Conservation (phyloP, 169 alveolate genomes). For the Amoebophrya sp. region DNA sequence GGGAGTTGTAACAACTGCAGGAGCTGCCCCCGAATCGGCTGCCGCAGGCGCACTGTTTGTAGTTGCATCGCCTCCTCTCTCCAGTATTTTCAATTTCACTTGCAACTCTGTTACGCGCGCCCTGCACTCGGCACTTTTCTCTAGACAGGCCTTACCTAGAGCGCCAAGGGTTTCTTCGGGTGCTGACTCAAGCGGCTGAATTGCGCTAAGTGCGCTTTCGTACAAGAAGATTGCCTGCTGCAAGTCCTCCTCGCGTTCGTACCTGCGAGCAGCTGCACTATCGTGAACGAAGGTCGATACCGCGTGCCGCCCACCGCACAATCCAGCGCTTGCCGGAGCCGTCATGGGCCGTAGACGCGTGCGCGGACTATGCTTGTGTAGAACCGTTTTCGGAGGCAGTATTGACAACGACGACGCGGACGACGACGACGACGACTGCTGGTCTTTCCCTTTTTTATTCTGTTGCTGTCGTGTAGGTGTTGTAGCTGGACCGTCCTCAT, state of each 20-base stretch:
- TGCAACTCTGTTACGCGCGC: background rate
- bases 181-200: background rate
- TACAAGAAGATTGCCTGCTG: background rate
- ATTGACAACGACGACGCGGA: too few species aligned
- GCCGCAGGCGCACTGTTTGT: too few species aligned
- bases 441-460: too few species aligned
- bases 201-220: background rate
- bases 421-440: too few species aligned
- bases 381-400: too few species aligned
- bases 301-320: background rate
- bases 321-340: background rate
- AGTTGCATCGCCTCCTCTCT: too few species aligned
- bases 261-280: background rate
- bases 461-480: too few species aligned
- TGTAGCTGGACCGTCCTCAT: too few species aligned
- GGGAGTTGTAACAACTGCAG: too few species aligned
- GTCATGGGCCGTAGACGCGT: background rate
- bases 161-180: background rate
- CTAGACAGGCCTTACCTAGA: background rate
- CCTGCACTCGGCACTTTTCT: background rate
- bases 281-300: background rate
- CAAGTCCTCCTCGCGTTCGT: background rate
- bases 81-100: too few species aligned
- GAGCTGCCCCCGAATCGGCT: too few species aligned
- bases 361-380: background rate